Evolutionary conservation across 2,329 filamentous ascomycete genomes (phyloP), one percentile per base, ranked within the genome.

Genomic region (Emergomyces pasteurianus): DNA sequence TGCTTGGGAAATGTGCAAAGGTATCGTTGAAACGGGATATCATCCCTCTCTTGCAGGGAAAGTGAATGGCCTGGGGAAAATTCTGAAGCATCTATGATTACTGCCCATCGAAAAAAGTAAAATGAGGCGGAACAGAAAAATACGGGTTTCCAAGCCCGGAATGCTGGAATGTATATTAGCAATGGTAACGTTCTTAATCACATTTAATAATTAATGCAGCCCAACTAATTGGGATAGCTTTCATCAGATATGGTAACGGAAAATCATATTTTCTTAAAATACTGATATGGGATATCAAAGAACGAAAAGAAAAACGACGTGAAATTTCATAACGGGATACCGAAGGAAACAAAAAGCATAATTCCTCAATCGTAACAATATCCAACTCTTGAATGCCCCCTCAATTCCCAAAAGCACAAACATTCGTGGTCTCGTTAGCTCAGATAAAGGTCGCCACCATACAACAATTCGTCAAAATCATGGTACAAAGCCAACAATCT

Each of bases 1-100:
- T 58, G 85, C 83, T n/a, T 90, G 85, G 83, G 76, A 81, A 60
- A 72, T 78, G 72, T 76, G 74, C 59, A 77, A 77, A 65, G 76
- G 72, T 2, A 70, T 75, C 34, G 72, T 76, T 14, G 76, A 77
- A 66, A 76, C 74, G n/a, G 78, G 76, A 56, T 80, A 78, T 63
- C 75, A 74, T 60, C 68, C 74, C 53, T 77, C 73, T 46, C 67
- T 78, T 12, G 73, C 68, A 8, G 79, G 74, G 7, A 71, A 75
- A 62, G 64, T 73, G 28, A 68, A 62, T 50, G 76, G 76, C 12
- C 67, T 77, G 58, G 26, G 70, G 50, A 69, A 71, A 49, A 69
- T 78, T 53, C 63, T 77, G 65, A 62, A 64, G 23, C 76, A 77
- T 64, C 69, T 75, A 65, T 77, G 63, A 70, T 55, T 46, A 18